Conservation (phyloP, 2,329 filamentous ascomycete species). For the Calonectria montana region DNA sequence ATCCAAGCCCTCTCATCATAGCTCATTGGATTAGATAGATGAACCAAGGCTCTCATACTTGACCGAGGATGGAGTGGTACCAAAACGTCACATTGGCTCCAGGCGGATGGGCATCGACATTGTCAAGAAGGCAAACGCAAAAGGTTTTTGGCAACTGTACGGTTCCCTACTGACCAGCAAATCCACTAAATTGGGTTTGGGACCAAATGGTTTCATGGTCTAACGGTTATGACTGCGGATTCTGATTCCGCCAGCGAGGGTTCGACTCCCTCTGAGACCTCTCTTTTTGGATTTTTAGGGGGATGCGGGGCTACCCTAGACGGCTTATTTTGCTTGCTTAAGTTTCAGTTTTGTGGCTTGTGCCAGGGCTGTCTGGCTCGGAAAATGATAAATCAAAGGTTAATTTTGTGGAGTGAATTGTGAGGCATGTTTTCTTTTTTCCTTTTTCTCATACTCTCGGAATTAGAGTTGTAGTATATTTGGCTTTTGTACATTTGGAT, state of each 20-base stretch:
- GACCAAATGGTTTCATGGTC: not conserved
- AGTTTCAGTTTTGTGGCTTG: not conserved
- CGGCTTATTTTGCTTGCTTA: not conserved
- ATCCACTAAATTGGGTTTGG: too few relatives aligned
- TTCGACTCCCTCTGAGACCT: slow-evolving; percentile 7
- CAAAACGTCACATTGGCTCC: too few relatives aligned
- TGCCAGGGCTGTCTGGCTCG: too few relatives aligned
- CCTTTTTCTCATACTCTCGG: not conserved
- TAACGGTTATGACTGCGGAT: slow-evolving; percentile 11
- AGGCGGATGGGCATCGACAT: too few relatives aligned
- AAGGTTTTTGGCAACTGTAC: not conserved
- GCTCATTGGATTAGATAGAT: too few relatives aligned
- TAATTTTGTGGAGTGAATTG: too few relatives aligned
- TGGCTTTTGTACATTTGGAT: not conserved
- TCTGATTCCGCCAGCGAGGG: slow-evolving; percentile 9
- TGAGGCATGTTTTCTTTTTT: not conserved
- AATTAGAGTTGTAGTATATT: not conserved
- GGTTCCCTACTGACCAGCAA: not conserved
- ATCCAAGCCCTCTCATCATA: too few relatives aligned
- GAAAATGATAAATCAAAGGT: not conserved
- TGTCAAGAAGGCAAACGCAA: too few relatives aligned
- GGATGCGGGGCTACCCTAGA: not conserved
- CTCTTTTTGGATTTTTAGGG: not conserved
- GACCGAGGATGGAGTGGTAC: too few relatives aligned
- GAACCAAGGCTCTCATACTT: too few relatives aligned